Conservation (phyloP, 1,284 basidiomycete genomes). For the Schizopora paradoxa region DNA sequence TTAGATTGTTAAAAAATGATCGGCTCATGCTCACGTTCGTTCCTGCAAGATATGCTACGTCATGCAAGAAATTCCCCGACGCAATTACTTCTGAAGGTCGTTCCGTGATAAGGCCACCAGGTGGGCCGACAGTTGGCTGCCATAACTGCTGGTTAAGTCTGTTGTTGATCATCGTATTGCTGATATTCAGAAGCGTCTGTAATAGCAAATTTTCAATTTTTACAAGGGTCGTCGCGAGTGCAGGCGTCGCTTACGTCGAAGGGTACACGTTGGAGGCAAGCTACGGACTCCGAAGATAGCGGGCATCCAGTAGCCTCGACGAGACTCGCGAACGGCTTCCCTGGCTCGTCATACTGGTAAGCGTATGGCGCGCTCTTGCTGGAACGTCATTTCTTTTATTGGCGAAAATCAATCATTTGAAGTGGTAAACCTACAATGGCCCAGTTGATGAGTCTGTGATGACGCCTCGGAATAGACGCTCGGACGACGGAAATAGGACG, state of each 20-base stretch:
- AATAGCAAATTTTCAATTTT: background rate
- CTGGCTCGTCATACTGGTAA: conserved; percentile 48
- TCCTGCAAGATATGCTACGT: conserved; percentile 47
- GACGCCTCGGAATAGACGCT: conserved; percentile 44
- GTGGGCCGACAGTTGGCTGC: conserved; percentile 51
- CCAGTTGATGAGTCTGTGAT: conserved; percentile 51
- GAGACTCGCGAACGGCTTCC: conserved; percentile 47
- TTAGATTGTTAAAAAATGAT: conserved; percentile 1
- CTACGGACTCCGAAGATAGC: conserved; percentile 35
- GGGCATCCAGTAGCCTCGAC: conserved; percentile 43
- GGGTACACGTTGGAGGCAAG: conserved; percentile 43
- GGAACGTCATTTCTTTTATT: background rate
- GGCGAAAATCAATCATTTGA: background rate
- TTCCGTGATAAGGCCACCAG: conserved; percentile 44
- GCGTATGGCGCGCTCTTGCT: conserved; percentile 53
- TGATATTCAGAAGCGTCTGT: conserved; percentile 41
- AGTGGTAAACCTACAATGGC: conserved; percentile 42
- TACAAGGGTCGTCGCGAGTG: background rate
- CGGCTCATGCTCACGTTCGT: conserved; percentile 41
- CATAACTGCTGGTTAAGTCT: conserved; percentile 52
- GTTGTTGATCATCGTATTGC: conserved; percentile 39
- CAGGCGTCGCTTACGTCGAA: conserved; percentile 34
- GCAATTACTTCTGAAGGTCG: conserved; percentile 43
- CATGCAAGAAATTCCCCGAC: conserved; percentile 44
- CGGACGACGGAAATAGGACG: conserved; percentile 38